phyloP scores from a whole-genome alignment of 2,329 filamentous ascomycete genomes.

The Penicillium sp. region DNA sequence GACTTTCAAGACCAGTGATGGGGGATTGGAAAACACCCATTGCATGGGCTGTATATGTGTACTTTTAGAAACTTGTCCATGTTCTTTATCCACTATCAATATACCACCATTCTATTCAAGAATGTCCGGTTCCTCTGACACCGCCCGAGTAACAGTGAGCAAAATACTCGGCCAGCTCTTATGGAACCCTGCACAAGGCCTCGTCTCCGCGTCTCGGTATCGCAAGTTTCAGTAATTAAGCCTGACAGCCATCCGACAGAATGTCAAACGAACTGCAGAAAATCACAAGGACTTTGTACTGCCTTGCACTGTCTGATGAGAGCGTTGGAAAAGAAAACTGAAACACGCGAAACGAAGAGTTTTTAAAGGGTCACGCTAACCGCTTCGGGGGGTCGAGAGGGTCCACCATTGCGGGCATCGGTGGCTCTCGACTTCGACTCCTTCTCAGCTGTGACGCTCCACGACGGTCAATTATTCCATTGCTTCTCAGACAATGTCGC shows the following conservation, averaged over 20 bases:
- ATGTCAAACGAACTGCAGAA: slow-evolving; percentile 55
- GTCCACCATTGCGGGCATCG: slow-evolving; percentile 13
- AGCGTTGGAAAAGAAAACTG: slow-evolving; percentile 55
- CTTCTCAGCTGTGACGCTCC: slow-evolving; percentile 4
- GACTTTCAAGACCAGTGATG: slow-evolving; percentile 17
- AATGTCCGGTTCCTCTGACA: slow-evolving; percentile 78
- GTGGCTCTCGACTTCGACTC: slow-evolving; percentile 4
- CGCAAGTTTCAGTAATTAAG: slow-evolving; percentile 59
- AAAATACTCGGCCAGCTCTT: slow-evolving; percentile 67
- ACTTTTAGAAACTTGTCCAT: slow-evolving; percentile 29
- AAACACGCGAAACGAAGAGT: slow-evolving; percentile 15
- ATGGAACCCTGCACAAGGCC: slow-evolving; percentile 53
- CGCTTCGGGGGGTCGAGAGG: slow-evolving; percentile 18
- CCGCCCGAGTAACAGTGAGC: slow-evolving; percentile 64
- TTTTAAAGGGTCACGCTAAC: slow-evolving; percentile 27
- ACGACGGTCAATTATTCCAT: too few species aligned
- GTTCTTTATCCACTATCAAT: slow-evolving; percentile 4
- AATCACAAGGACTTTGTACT: slow-evolving; percentile 47
- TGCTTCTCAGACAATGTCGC: slow-evolving; percentile 7
- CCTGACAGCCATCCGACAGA: slow-evolving; percentile 57
- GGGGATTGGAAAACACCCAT: slow-evolving; percentile 15
- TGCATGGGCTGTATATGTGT: slow-evolving; percentile 25
- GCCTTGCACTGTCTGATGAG: slow-evolving; percentile 82
- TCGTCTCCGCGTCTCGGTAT: slow-evolving; percentile 56
- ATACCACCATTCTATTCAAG: slow-evolving; percentile 2